These are phyloP conservation scores for Ochetophila trinervis DNA, from an alignment of 306 rosid species.

Conservation along the genomic window DNA sequence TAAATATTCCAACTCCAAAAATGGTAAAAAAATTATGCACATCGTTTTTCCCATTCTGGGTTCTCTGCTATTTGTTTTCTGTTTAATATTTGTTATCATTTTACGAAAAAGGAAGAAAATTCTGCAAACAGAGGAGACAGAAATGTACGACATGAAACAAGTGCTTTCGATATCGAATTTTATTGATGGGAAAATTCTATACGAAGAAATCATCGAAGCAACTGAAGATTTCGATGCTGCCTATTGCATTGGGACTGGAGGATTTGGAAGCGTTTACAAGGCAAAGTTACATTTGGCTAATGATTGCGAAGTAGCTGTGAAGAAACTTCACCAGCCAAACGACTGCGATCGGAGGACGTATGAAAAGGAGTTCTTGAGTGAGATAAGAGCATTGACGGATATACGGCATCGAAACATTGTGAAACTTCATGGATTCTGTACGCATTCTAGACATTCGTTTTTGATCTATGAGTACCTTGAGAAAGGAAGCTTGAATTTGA, in stretches of 20 bases:
- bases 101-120: background rate
- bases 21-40: background rate
- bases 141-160: background rate
- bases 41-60: slow-evolving; percentile 8
- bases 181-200: slow-evolving; percentile 22
- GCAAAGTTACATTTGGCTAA: slow-evolving; percentile 29
- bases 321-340: slow-evolving; percentile 23
- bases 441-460: slow-evolving; percentile 23
- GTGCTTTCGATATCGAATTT: slow-evolving; percentile 22
- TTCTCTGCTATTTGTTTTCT: slow-evolving; percentile 1
- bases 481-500: slow-evolving; percentile 34
- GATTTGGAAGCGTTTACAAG: slow-evolving; percentile 32
- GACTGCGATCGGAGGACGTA: background rate
- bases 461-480: slow-evolving; percentile 33
- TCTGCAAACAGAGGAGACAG: background rate
- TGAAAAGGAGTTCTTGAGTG: slow-evolving; percentile 23
- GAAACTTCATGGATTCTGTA: slow-evolving; percentile 34
- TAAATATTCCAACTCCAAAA: background rate
- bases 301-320: slow-evolving; percentile 31
- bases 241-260: slow-evolving; percentile 36
- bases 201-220: slow-evolving; percentile 35
- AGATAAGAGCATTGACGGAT: slow-evolving; percentile 22
- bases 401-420: slow-evolving; percentile 28
- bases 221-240: slow-evolving; percentile 28
- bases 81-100: background rate